Conservation (phyloP, 108 stramenopile species). For the Pseudonitzschia multiseries region DNA sequence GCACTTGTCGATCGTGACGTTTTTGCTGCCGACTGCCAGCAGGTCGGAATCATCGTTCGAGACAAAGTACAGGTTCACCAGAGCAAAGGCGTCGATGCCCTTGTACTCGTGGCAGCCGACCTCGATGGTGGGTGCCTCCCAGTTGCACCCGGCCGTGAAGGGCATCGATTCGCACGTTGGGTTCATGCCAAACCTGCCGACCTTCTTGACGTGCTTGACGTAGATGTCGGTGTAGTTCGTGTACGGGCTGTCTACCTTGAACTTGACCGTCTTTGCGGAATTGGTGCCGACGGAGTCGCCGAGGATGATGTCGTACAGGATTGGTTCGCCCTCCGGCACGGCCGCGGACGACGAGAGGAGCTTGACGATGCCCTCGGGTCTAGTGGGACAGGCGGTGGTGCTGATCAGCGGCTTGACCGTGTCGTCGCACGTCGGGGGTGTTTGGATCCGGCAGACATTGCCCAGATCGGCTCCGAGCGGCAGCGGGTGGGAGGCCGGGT, state of each 20-base stretch:
- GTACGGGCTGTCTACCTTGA: constrained; percentile 14
- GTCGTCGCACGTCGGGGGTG: constrained; percentile 4
- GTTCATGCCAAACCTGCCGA: background rate
- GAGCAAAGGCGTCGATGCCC: constrained; percentile 2
- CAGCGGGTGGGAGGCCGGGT: background rate
- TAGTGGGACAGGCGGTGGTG: background rate
- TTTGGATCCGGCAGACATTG: background rate
- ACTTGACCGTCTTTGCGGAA: constrained; percentile 5
- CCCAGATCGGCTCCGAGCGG: background rate
- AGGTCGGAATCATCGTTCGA: background rate
- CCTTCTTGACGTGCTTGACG: constrained; percentile 18
- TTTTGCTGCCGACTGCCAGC: background rate
- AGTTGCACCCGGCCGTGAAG: constrained; percentile 1
- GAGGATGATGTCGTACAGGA: constrained; percentile 15
- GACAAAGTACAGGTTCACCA: constrained; percentile 6
- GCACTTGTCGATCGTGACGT: constrained; percentile 7
- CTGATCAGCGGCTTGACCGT: constrained; percentile 3
- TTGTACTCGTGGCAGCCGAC: constrained; percentile 12
- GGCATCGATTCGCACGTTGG: constrained; percentile 2
- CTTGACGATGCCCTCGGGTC: constrained; percentile 1
- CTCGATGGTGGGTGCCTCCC: constrained; percentile 1
- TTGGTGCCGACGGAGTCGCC: background rate
- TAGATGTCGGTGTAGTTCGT: constrained; percentile 12
- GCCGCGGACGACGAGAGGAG: background rate
- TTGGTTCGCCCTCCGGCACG: background rate